Base-by-base conservation (phyloP, 202 grass and related monocot species). In the Brachypodium distachyon region DNA sequence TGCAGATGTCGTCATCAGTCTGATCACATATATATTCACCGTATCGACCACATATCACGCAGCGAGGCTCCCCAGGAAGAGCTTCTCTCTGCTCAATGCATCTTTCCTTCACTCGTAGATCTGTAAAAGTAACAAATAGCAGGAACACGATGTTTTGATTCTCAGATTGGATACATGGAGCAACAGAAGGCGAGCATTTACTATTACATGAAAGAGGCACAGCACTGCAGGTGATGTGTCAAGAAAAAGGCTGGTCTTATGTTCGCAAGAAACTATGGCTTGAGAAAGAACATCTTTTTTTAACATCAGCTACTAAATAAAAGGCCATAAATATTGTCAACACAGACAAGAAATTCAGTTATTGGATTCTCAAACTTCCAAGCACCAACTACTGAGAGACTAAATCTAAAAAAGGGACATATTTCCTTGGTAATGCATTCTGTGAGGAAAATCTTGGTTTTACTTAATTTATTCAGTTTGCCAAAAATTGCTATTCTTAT, bases 11-110 rank as follows among this genome's bases (percentile, higher is more conserved):
- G 78, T 92, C 77, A 42, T 99, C 87, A 48, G 87, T 92, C 71
- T 89, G 74, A 62, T 95, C 89, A 67, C 87, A 99, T 82, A 95
- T 93, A 78, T 98, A 95, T 65, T 98, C 91, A 19, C 96, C 96
- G 74, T 90, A 98, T 77, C 83, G 44, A 57, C 82, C 91, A 75
- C 89, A 98, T 59, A 95, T 80, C 58, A 58, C 77, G 77, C 95
- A 95, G 43, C 69, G 53, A 83, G 87, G 95, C 70, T 98, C 91
- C 81, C 82, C 89, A 33, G 76, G 80, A 77, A 92, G 85, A 63
- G 89, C 91, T 88, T 94, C 91, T 68, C 96, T 90, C 85, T 95
- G 96, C 44, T 95, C 74, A 86, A 81, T 73, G 53, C 92, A 85
- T 86, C 77, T 90, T 80, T 78, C 72, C 39, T 81, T 84, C 8